Evolutionary conservation across 176 grass and related monocot species (phyloP), one percentile per base, ranked within the genome.

Genomic region (Luzula sylvatica): DNA sequence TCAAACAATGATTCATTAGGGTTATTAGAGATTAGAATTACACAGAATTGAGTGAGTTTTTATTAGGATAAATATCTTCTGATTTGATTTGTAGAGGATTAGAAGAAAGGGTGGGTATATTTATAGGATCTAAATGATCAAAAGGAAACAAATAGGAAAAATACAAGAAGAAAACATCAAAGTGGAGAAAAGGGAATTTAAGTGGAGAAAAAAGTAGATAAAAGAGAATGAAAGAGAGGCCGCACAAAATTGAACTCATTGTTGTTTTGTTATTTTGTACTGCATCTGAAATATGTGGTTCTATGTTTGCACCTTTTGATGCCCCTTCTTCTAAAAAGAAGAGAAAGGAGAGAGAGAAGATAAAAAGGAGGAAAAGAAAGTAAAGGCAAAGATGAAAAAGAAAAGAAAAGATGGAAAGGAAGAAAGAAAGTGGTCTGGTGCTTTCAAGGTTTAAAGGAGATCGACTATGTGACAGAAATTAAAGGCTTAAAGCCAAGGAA

Each of bases 381-480:
- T 65, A 62, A 67, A 53, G 47, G 59, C 54, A 67, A 65, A 68
- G 72, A 74, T 70, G 50, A 72, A 65, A 82, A 88, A 76, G 72
- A 72, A 83, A 83, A 71, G 59, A 63, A 73, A 74, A 70, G 52
- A 67, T 73, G 77, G 69, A 78, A 93, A 86, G 55, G 72, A 53
- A 66, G 69, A 78, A 93, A 86, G 55, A 75, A 53, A 66, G 38
- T 83, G 47, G 69, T 75, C 55, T 51, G 80, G 68, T 92, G 60
- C 78, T 87, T 94, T 87, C 82, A 82, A 66, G 70, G 61, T 78
- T 82, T 71, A 78, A 86, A 86, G 75, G 80, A 61, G 50, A 14
- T 38, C 17, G 47, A 41, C 30, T 54, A 39, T 41, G 77, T 50
- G 19, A 79, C 56, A 80, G 73, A 73, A 82, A 81, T 93, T 81